These are phyloP conservation scores for Wickerhamiella kurtzmanii DNA, from an alignment of 805 yeast genomes.

Conservation along the genomic window DNA sequence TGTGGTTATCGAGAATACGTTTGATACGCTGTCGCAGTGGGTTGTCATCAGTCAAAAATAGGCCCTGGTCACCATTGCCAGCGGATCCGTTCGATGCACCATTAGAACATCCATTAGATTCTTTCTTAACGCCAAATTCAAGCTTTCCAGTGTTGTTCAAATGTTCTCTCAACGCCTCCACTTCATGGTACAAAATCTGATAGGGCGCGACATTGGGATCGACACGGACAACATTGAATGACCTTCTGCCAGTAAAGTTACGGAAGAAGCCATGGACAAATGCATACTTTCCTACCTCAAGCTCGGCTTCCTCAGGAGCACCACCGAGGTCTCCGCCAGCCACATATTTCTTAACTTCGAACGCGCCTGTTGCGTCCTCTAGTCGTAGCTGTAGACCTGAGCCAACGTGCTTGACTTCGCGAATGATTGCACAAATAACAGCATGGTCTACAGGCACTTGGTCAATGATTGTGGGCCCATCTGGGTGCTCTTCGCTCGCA, in stretches of 20 bases:
- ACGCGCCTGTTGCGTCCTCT: conserved; percentile 56
- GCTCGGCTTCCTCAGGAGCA: conserved; percentile 22
- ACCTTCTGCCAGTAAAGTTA: conserved; percentile 39
- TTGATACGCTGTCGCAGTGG: conserved; percentile 7
- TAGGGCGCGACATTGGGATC: conserved; percentile 41
- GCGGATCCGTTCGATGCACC: background rate
- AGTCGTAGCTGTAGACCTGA: conserved; percentile 31
- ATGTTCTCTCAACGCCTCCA: conserved; percentile 41
- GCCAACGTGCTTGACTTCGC: conserved; percentile 28
- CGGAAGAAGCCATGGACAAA: conserved; percentile 34
- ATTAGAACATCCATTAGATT: background rate
- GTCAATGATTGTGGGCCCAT: conserved; percentile 40
- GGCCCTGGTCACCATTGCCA: no score
- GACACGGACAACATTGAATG: conserved; percentile 37
- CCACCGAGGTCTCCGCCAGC: background rate
- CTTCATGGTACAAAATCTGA: conserved; percentile 46
- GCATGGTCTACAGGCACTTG: conserved; percentile 43
- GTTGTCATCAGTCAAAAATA: background rate
- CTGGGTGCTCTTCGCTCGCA: conserved; percentile 38
- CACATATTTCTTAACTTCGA: conserved; percentile 35
- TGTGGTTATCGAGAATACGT: conserved; percentile 7
- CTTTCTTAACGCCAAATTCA: conserved; percentile 2
- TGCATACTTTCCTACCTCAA: conserved; percentile 31
- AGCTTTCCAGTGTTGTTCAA: conserved; percentile 23
- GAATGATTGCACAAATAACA: conserved; percentile 43